Evolutionary conservation across 352 stramenopile genomes (phyloP).

Genomic region (Phytophthora colocasiae): DNA sequence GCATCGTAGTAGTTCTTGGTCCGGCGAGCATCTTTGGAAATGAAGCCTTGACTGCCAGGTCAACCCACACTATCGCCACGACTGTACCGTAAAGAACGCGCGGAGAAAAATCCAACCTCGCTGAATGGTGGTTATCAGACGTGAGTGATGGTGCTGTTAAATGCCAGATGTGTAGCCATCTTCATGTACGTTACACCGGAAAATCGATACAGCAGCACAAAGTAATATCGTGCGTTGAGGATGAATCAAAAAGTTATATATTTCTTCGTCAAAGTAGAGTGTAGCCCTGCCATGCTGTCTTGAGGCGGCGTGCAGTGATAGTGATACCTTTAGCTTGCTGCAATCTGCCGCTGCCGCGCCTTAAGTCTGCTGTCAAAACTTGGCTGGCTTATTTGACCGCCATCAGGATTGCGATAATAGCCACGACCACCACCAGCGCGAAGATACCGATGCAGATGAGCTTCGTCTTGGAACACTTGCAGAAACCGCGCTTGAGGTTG

Average conservation of each 20-base stretch:
- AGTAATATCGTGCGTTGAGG: background rate
- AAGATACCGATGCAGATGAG: slow-evolving; percentile 65
- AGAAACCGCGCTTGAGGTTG: slow-evolving; percentile 56
- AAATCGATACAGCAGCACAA: background rate
- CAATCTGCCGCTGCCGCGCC: slow-evolving; percentile 1
- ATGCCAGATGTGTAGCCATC: too few species aligned
- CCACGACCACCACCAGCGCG: slow-evolving; percentile 50
- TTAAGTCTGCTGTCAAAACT: slow-evolving; percentile 14
- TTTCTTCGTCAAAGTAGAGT: slow-evolving; percentile 15
- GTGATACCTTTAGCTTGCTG: slow-evolving; percentile 1
- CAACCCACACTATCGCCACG: slow-evolving; percentile 24
- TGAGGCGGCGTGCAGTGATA: background rate
- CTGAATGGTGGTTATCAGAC: too few species aligned
- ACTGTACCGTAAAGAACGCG: slow-evolving; percentile 25
- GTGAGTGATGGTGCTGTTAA: slow-evolving; percentile 6
- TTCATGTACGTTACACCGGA: too few species aligned
- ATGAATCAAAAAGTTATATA: slow-evolving; percentile 41
- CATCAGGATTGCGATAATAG: slow-evolving; percentile 56
- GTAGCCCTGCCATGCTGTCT: slow-evolving; percentile 2
- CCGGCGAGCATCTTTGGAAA: slow-evolving; percentile 35
- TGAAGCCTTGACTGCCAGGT: slow-evolving; percentile 29
- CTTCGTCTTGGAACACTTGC: slow-evolving; percentile 68
- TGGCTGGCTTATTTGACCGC: slow-evolving; percentile 38
- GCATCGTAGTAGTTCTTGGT: slow-evolving; percentile 17
- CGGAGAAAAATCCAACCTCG: slow-evolving; percentile 30